Base-by-base conservation (phyloP, 768 basidiomycete species). In the Gloeophyllum trabeum region DNA sequence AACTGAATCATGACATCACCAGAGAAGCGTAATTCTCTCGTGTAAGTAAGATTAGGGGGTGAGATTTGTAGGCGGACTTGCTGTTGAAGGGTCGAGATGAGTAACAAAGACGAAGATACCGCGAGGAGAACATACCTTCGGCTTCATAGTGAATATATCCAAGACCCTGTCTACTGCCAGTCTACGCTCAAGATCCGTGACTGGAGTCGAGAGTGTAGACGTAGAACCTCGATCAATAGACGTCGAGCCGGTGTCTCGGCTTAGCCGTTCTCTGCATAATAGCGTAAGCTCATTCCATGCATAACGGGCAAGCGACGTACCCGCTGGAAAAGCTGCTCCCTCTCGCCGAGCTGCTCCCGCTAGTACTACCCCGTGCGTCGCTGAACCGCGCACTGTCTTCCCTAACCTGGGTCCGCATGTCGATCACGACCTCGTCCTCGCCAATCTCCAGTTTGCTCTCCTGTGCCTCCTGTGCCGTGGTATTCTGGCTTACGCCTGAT, bases 111-210 rank as follows among this genome's bases (percentile, higher is more conserved):
- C 28, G 28, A 16, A 32, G 28, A 10, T 10, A 32, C 10, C 16
- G 10, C 28, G 14, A 24, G 16, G 16, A 38, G n/a, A 37, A 46
- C 61, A 47, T 48, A 90, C 94, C 76, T 90, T 92, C 1, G 84
- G 84, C 48, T 76, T 73, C 91, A 99, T 94, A 1, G 89, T 88
- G 59, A 99, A 99, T 35, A 99, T 80, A 58, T 99, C 96, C 22
- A 97, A 63, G 5, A 88, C 88, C 16, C 74, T 68, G 23, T 82
- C 75, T 1, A 88, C 81, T 22, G 79, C 71, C 24, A 99, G 68
- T 21, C 88, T 69, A 24, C 73, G 66, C 56, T 98, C 94, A 13
- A 99, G 71, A 49, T 92, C 87, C 21, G 74, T 61, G 16, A 94
- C 63, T 4, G 86, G 71, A 53, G 71, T 71, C 10, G 65, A 60